Base-by-base conservation (phyloP, 2,329 filamentous ascomycete genomes). In the Davidsoniella virescens region DNA sequence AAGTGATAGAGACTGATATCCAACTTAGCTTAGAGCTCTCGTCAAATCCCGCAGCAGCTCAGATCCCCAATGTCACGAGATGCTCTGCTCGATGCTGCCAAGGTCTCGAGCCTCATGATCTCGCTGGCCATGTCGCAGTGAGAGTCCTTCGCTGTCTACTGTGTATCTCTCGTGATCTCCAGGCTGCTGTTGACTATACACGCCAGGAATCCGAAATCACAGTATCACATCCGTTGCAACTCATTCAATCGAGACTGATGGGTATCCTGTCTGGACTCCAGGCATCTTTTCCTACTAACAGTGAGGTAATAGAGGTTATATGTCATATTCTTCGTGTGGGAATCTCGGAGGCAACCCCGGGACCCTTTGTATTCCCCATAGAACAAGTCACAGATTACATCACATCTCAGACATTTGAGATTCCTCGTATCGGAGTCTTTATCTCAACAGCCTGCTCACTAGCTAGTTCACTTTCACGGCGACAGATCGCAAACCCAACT, bases 291-390 rank as follows among this genome's bases (percentile, higher is more conserved):
- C 71, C 68, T 3, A 65, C 63, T 2, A 78, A 75, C 52, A 73
- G 76, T 18, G 85, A 88, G 56, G 73, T 86, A 9, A 72, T 82
- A 18, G 84, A 88, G 58, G 71, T 76, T 3, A 77, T 81, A 33
- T 92, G 85, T 63, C 72, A 71, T 52, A 75, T 88, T 44, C 70
- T 90, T 46, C 76, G 80, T 39, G 75, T 78, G 17, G 86, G 86
- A 0, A 88, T 88, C 58, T 80, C 80, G 1, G 86, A 93, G 62
- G 73, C 71, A 0, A 74, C 78, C 23, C 76, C 82, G 2, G 85
- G 85, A 0, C 82, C 84, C 1, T 90, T 92, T 57, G 84, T 88
- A 7, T 77, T 93, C 54, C 73, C 80, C 2, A 70, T 82, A 0
- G 66, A 71, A 0, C 70, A 78, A 55, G 76, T 84, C n/a, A 75